Evolutionary conservation across 345 rosid species (phyloP).

Genomic region (Stellera chamaejasme): DNA sequence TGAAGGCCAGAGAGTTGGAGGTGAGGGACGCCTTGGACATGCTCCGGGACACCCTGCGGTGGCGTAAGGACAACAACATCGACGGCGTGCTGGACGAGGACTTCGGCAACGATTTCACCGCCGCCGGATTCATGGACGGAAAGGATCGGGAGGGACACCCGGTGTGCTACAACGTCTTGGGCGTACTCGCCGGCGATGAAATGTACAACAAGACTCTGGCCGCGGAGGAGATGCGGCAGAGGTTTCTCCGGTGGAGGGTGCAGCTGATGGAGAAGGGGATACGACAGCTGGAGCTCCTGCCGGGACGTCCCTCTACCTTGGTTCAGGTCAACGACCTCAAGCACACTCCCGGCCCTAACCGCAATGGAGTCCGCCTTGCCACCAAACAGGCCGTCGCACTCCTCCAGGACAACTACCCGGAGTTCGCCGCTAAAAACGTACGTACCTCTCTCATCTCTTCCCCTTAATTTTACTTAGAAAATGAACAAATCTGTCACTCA

Average conservation of each 20-base stretch:
- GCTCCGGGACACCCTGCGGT: constrained; percentile 36
- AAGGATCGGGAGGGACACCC: constrained; percentile 37
- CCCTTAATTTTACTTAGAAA: background rate
- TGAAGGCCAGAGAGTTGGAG: constrained; percentile 53
- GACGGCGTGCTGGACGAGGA: constrained; percentile 43
- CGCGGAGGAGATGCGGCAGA: constrained; percentile 34
- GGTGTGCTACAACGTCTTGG: constrained; percentile 46
- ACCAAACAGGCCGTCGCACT: constrained; percentile 30
- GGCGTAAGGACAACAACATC: constrained; percentile 41
- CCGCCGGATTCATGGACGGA: constrained; percentile 31
- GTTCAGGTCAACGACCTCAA: constrained; percentile 41
- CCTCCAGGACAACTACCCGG: constrained; percentile 54
- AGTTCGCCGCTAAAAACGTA: constrained; percentile 44
- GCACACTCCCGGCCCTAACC: constrained; percentile 38
- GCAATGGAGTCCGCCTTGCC: constrained; percentile 27
- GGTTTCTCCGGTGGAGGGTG: constrained; percentile 40
- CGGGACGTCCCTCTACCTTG: constrained; percentile 27
- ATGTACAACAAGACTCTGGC: constrained; percentile 27
- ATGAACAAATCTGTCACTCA: no score
- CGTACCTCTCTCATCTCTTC: background rate
- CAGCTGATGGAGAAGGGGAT: constrained; percentile 45
- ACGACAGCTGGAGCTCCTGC: constrained; percentile 36
- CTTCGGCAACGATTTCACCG: constrained; percentile 24
- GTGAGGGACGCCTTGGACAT: constrained; percentile 40
- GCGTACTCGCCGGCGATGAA: constrained; percentile 31